Conservation (phyloP, 352 stramenopile genomes). For the Thraustochytrium striatum region DNA sequence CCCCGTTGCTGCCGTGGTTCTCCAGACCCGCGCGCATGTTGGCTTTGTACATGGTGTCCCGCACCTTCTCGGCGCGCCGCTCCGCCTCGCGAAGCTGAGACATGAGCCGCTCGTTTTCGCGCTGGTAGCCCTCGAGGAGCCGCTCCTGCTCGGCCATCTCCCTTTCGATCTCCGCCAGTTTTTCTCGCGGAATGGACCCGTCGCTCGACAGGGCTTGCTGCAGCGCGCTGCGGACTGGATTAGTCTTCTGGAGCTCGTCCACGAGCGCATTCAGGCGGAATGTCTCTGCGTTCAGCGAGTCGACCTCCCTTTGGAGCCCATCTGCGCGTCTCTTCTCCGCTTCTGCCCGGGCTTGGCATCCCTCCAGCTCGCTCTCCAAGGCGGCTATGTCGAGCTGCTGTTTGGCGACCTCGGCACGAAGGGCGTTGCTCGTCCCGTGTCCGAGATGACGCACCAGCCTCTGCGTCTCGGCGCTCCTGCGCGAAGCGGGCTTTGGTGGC, state of each 20-base stretch:
- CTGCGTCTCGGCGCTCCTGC: too few relatives aligned
- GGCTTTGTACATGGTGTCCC: conserved; percentile 3
- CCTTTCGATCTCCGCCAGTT: conserved; percentile 32
- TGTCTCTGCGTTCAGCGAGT: conserved; percentile 28
- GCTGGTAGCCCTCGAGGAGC: conserved; percentile 31
- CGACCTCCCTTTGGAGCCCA: neutral
- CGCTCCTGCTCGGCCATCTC: conserved; percentile 48
- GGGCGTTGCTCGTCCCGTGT: too few relatives aligned
- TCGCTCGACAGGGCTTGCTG: neutral
- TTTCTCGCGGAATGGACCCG: neutral
- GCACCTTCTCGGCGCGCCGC: conserved; percentile 28
- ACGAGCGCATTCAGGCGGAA: conserved; percentile 30
- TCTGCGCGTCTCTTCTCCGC: neutral
- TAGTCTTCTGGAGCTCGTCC: conserved; percentile 10
- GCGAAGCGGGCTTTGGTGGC: too few relatives aligned
- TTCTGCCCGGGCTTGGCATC: neutral
- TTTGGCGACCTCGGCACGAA: too few relatives aligned
- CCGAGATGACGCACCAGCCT: too few relatives aligned
- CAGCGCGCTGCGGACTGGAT: conserved; percentile 22
- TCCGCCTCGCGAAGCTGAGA: conserved; percentile 10
- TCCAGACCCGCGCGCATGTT: conserved; percentile 26
- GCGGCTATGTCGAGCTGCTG: too few relatives aligned
- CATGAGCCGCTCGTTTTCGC: conserved; percentile 43
- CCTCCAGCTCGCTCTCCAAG: neutral
- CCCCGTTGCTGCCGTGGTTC: neutral